Conservation (phyloP, 495 filamentous ascomycete species). For the Penicillium cataractarum region DNA sequence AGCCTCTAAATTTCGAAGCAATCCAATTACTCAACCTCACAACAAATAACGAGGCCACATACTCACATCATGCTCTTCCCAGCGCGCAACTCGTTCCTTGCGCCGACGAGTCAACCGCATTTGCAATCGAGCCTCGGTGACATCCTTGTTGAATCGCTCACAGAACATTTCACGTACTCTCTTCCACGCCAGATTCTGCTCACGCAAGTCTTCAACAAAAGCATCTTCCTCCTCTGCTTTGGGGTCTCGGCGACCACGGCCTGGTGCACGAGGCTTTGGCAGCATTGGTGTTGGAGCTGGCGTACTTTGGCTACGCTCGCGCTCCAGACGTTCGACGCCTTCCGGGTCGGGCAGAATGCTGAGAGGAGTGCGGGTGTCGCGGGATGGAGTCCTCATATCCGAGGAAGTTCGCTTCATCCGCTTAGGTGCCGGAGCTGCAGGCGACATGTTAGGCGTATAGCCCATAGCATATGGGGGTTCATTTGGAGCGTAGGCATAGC, state of each 20-base stretch:
- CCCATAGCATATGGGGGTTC: conserved; percentile 24
- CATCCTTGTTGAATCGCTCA: conserved; percentile 63
- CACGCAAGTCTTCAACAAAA: conserved; percentile 67
- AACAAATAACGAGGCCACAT: conserved; percentile 30
- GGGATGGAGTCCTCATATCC: conserved; percentile 5
- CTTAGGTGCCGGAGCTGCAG: conserved; percentile 31
- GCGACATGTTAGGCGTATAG: conserved; percentile 33
- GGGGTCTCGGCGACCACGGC: conserved; percentile 48
- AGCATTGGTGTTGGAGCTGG: conserved; percentile 25
- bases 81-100: conserved; percentile 61
- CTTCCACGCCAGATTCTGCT: conserved; percentile 71
- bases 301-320: conserved; percentile 33
- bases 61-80: conserved; percentile 71
- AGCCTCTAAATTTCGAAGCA: not conserved
- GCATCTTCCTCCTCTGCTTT: conserved; percentile 67
- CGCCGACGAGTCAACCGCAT: conserved; percentile 72
- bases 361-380: conserved; percentile 34
- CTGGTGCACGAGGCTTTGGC: conserved; percentile 43
- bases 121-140: conserved; percentile 69
- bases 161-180: conserved; percentile 66
- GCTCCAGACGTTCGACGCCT: conserved; percentile 41
- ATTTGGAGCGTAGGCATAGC: conserved; percentile 30
- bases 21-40: not conserved
- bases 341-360: conserved; percentile 47
- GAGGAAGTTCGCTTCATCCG: conserved; percentile 29